These are phyloP conservation scores for Cynanchum wilfordii DNA, from an alignment of 257 asterid species.

Conservation along the genomic window DNA sequence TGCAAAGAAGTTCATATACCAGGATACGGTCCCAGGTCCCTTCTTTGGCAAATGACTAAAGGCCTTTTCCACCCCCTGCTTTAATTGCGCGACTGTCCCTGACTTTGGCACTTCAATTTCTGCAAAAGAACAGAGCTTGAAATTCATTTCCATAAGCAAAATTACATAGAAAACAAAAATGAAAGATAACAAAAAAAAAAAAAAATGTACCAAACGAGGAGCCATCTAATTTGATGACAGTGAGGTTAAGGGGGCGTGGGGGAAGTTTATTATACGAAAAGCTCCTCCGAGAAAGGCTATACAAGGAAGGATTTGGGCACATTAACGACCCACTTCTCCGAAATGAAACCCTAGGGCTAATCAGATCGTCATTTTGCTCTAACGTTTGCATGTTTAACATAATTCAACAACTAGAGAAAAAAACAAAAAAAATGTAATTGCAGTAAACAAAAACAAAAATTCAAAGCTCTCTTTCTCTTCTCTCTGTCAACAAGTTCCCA, in stretches of 20 bases:
- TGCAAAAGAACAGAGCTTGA: constrained; percentile 16
- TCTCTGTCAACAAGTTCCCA: neutral
- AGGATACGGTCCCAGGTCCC: constrained; percentile 67
- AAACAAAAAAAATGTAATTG: neutral
- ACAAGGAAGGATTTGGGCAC: constrained; percentile 9
- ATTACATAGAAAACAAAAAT: neutral
- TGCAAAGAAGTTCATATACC: constrained; percentile 37
- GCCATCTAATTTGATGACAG: constrained; percentile 72
- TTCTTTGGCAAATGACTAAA: constrained; percentile 60
- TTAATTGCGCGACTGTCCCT: constrained; percentile 69
- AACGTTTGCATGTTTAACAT: constrained; percentile 8
- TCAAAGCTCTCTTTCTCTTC: neutral
- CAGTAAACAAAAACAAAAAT: neutral
- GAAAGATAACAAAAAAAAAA: neutral
- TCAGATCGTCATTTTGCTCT: constrained; percentile 14
- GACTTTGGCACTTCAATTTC: constrained; percentile 58
- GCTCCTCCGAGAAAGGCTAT: constrained; percentile 26
- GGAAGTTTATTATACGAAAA: constrained; percentile 48
- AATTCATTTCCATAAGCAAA: neutral
- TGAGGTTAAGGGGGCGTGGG: constrained; percentile 50
- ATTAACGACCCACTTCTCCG: constrained; percentile 25
- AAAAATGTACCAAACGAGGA: constrained; percentile 52
- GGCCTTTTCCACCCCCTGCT: constrained; percentile 70
- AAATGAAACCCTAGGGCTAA: constrained; percentile 15
- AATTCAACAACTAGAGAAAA: neutral